Conservation (phyloP, 2,329 filamentous ascomycete species). For the Penicillium polonicum region DNA sequence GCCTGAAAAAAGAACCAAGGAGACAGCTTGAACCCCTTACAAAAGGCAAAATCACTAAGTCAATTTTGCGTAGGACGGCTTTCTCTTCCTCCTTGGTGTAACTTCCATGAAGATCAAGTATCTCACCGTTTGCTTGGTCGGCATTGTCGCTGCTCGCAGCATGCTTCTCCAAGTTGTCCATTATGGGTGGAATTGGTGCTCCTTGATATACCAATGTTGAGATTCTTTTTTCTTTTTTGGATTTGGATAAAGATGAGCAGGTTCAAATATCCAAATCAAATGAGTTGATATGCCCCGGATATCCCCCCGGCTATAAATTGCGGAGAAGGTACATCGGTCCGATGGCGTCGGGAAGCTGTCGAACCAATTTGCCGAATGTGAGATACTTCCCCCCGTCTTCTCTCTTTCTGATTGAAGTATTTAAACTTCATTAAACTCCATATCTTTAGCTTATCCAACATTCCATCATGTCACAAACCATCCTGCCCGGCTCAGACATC, state of each 20-base stretch:
- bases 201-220: neutral
- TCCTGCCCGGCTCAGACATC: conserved; percentile 18
- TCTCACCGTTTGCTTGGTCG: conserved; percentile 1
- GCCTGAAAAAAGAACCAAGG: neutral
- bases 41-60: conserved; percentile 21
- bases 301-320: neutral
- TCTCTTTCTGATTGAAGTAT: neutral
- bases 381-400: neutral
- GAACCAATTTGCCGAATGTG: conserved; percentile 11
- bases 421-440: neutral
- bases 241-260: neutral
- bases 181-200: neutral
- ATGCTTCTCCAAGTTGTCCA: conserved; percentile 8
- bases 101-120: conserved; percentile 4
- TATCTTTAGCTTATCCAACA: neutral
- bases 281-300: neutral
- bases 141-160: conserved; percentile 9
- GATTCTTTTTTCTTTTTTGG: too few species aligned
- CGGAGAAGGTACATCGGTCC: conserved; percentile 13
- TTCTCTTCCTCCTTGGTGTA: conserved; percentile 20
- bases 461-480: conserved; percentile 12
- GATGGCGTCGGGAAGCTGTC: conserved; percentile 15
- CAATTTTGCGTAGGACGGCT: conserved; percentile 20
- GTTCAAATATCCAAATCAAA: neutral
- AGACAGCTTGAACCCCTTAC: conserved; percentile 5